These are phyloP conservation scores for Strobilomyces echinocephalus DNA, from an alignment of 768 basidiomycete genomes.

Conservation along the genomic window DNA sequence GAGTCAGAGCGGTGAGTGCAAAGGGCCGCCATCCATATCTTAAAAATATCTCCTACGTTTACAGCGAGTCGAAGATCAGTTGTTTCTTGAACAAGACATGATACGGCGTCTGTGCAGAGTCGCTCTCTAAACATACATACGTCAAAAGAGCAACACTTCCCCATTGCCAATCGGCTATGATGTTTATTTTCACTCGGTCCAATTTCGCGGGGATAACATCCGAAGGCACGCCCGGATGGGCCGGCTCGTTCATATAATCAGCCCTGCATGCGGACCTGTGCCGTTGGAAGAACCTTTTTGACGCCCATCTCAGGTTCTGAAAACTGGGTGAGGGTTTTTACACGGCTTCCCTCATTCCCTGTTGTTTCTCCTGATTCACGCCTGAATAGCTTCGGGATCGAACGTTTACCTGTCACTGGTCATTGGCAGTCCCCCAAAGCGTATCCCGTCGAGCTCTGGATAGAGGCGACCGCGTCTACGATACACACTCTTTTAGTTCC, in stretches of 20 bases:
- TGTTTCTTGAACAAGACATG: too few relatives aligned
- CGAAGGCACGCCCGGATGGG: background rate
- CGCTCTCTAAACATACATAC: background rate
- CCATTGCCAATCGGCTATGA: slow-evolving; percentile 12
- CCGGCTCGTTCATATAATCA: slow-evolving; percentile 9
- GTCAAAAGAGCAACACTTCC: too few relatives aligned
- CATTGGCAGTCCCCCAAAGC: background rate
- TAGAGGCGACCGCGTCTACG: slow-evolving; percentile 10
- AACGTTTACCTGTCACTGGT: background rate
- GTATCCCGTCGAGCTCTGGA: background rate
- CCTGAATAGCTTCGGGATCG: slow-evolving; percentile 1
- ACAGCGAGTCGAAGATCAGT: too few relatives aligned
- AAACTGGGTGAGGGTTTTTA: slow-evolving; percentile 5
- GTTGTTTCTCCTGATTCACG: slow-evolving; percentile 6
- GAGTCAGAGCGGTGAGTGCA: too few relatives aligned
- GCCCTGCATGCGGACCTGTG: background rate
- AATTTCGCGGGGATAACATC: slow-evolving; percentile 26
- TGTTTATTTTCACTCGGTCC: background rate
- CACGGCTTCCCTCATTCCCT: background rate
- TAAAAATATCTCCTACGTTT: too few relatives aligned
- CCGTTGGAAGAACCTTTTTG: background rate
- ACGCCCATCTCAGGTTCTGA: slow-evolving; percentile 1
- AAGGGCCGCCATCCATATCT: too few relatives aligned
- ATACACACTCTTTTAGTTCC: slow-evolving; percentile 10
- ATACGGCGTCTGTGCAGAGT: background rate